These are phyloP conservation scores for Malus sylvestris DNA, from an alignment of 306 rosid genomes.

Conservation along the genomic window DNA sequence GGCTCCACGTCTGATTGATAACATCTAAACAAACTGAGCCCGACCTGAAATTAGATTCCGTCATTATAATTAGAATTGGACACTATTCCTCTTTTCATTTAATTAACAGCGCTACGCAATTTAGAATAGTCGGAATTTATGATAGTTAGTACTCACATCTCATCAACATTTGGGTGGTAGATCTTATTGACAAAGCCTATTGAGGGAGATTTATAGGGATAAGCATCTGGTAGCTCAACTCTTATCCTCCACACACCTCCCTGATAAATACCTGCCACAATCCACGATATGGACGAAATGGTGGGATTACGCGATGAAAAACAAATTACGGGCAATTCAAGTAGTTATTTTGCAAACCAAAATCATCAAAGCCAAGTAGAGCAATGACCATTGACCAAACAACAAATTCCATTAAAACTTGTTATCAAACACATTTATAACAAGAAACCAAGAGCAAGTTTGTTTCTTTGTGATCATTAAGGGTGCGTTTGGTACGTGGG, in stretches of 20 bases:
- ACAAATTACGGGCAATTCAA: not conserved
- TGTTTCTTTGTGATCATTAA: not conserved
- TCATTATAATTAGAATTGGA: slow-evolving; percentile 2
- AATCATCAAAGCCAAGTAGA: slow-evolving; percentile 15
- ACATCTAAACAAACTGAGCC: slow-evolving; percentile 97
- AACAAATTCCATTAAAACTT: not conserved
- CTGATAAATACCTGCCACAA: slow-evolving; percentile 65
- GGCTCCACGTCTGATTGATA: slow-evolving; percentile 96
- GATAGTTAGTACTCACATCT: slow-evolving; percentile 49
- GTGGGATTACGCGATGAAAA: not conserved
- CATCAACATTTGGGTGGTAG: slow-evolving; percentile 98
- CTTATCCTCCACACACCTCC: slow-evolving; percentile 86
- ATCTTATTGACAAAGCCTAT: slow-evolving; percentile 88
- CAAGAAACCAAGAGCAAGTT: not conserved
- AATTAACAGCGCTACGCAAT: slow-evolving; percentile 2
- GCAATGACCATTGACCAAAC: slow-evolving; percentile 23
- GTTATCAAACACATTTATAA: not conserved
- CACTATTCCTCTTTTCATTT: not conserved
- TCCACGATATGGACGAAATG: slow-evolving; percentile 29
- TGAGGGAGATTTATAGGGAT: slow-evolving; percentile 94
- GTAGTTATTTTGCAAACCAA: not conserved
- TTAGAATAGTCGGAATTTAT: not conserved
- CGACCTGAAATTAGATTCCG: slow-evolving; percentile 48
- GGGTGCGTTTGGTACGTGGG: too few relatives aligned
- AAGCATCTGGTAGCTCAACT: slow-evolving; percentile 91